phyloP scores from a whole-genome alignment of 2,329 filamentous ascomycete genomes.

The Fusarium sp. region DNA sequence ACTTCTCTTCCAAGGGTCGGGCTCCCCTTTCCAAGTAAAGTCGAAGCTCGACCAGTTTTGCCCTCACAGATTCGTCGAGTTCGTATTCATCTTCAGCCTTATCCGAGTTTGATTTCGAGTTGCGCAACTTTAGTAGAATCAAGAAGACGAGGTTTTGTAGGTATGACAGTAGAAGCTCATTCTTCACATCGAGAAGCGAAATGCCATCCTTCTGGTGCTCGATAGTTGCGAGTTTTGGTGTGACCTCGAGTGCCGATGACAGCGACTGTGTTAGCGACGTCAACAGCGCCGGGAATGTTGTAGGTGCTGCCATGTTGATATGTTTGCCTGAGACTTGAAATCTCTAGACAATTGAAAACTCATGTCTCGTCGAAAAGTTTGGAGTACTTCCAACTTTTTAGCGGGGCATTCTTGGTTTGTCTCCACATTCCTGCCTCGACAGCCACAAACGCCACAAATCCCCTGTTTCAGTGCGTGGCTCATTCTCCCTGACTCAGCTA shows the following conservation, averaged over 20 bases:
- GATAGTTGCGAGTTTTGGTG: constrained; percentile 68
- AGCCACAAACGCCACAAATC: constrained; percentile 25
- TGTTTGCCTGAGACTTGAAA: constrained; percentile 32
- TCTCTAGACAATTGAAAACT: constrained; percentile 16
- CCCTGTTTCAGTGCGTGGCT: constrained; percentile 19
- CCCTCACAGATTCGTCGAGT: constrained; percentile 72
- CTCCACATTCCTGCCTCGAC: constrained; percentile 1
- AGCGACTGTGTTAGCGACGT: constrained; percentile 66
- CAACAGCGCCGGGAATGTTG: constrained; percentile 59
- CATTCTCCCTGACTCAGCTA: constrained; percentile 39
- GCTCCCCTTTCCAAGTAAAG: constrained; percentile 94
- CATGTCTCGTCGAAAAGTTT: constrained; percentile 39
- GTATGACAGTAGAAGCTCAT: constrained; percentile 95
- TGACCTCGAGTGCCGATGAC: constrained; percentile 70
- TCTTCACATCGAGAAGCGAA: constrained; percentile 93
- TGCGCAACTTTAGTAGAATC: constrained; percentile 80
- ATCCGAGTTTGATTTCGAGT: constrained; percentile 47
- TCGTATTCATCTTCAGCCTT: constrained; percentile 50
- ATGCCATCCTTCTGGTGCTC: constrained; percentile 85
- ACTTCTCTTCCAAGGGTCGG: constrained; percentile 83
- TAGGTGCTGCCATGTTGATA: constrained; percentile 56
- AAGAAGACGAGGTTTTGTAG: constrained; percentile 92
- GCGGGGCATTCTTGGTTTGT: constrained; percentile 31
- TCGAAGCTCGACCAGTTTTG: constrained; percentile 89
- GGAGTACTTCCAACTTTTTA: constrained; percentile 43